Evolutionary conservation across 306 rosid genomes (phyloP), one percentile per base, ranked within the genome.

Genomic region (Lathyrus aphaca): DNA sequence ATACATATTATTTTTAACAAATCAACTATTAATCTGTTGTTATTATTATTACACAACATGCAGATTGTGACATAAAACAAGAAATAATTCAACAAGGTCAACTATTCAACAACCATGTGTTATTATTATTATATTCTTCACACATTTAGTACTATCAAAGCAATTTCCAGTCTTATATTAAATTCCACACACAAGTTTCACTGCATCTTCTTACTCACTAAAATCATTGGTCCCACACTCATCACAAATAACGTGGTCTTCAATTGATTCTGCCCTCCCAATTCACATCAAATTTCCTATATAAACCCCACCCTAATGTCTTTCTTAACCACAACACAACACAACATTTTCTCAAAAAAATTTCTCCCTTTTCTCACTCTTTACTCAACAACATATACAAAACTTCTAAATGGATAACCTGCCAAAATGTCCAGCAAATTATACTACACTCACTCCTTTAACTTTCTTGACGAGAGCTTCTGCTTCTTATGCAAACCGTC

Each of bases 391-490:
- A 37, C 14, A 59, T 15, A 0, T 4, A 32, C 5, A 49, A 17
- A 46, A 15, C 15, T 3, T 57, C 5, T 0, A 0, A 32, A 86
- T 93, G 91, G 88, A 90, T 1, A 70, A n/a, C 27, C 87, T 93
- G 50, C 80, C 58, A 2, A 93, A 88, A 72, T 86, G 87, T 5
- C 48, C 56, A 19, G 91, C 98, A 13, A 93, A 93, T 50, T 85
- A 75, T 32, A 74, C 84, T 6, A 6, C 90, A 21, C 91, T 93
- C 30, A 77, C 87, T 45, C 98, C 98, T n/a, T 14, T 89, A 13
- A 88, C 80, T 8, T 93, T 93, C 77, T 56, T 93, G 11, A 30
- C 15, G 8, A 79, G 98, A 81, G 98, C 98, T 4, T 81, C 94
- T 25, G 23, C 84, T 0, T 81, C 59, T 39, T 93, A 90, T 46